Conservation (phyloP, 2,329 filamentous ascomycete species). For the Colletotrichum sp. region DNA sequence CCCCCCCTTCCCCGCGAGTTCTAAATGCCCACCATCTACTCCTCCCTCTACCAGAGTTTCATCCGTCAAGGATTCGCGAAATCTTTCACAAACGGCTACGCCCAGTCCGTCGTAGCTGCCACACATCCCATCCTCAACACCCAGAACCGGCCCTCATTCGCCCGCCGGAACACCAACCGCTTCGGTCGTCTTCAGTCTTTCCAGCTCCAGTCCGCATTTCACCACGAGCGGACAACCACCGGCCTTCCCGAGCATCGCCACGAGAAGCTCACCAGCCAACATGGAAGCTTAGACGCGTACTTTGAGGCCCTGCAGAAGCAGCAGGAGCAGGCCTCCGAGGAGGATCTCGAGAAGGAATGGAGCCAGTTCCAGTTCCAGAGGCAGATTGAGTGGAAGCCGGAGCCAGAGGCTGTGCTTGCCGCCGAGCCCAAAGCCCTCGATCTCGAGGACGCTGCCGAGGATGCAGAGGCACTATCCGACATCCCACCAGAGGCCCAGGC, state of each 20-base stretch:
- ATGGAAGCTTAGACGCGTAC: conserved; percentile 84
- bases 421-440: conserved; percentile 63
- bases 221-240: conserved; percentile 55
- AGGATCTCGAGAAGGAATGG: conserved; percentile 80
- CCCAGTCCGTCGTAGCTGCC: conserved; percentile 95
- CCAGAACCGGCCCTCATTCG: conserved; percentile 70
- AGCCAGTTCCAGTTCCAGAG: conserved; percentile 89
- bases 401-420: conserved; percentile 59
- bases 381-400: conserved; percentile 86
- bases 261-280: conserved; percentile 48
- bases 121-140: conserved; percentile 80
- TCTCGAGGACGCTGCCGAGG: conserved; percentile 34
- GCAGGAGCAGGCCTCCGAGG: conserved; percentile 62
- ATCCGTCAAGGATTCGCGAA: conserved; percentile 98
- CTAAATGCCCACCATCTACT: conserved; percentile 89
- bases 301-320: conserved; percentile 88
- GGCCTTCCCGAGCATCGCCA: conserved; percentile 63
- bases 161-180: conserved; percentile 60
- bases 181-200: conserved; percentile 59
- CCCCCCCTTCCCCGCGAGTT: conserved; percentile 67
- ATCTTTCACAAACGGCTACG: conserved; percentile 97
- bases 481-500: conserved; percentile 56
- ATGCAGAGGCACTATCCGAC: conserved; percentile 34
- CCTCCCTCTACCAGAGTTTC: conserved; percentile 76
- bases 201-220: conserved; percentile 80